These are phyloP conservation scores for Neobulgaria alba DNA, from an alignment of 2,329 filamentous ascomycete species.

Conservation along the genomic window DNA sequence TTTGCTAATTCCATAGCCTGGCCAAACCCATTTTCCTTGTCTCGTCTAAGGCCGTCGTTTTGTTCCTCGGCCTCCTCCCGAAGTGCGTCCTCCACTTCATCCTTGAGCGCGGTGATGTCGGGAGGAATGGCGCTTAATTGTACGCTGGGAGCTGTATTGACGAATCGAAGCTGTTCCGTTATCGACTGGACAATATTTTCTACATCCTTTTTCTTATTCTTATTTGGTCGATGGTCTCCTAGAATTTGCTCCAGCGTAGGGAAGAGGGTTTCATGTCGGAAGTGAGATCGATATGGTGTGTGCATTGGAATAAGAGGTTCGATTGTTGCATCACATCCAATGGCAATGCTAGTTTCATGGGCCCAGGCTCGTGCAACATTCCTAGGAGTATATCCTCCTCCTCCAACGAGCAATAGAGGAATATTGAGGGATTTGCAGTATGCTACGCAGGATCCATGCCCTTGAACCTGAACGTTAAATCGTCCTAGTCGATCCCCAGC, in stretches of 20 bases:
- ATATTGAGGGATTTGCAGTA: slow-evolving; percentile 76
- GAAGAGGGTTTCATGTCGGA: slow-evolving; percentile 79
- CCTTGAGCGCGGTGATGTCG: slow-evolving; percentile 59
- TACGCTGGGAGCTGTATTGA: slow-evolving; percentile 77
- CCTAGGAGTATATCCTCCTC: slow-evolving; percentile 90
- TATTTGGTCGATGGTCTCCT: slow-evolving; percentile 60
- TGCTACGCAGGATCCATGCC: slow-evolving; percentile 83
- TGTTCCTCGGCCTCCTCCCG: slow-evolving; percentile 55
- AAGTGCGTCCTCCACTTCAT: slow-evolving; percentile 59
- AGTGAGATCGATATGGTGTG: slow-evolving; percentile 80
- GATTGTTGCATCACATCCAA: slow-evolving; percentile 64
- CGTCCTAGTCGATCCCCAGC: slow-evolving; percentile 88
- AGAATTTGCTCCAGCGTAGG: slow-evolving; percentile 70
- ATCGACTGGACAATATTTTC: slow-evolving; percentile 69
- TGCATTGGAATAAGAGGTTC: slow-evolving; percentile 66
- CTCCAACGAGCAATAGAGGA: slow-evolving; percentile 84
- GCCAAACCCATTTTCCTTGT: slow-evolving; percentile 49
- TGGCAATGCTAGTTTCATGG: slow-evolving; percentile 88
- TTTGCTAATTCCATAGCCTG: slow-evolving; percentile 52
- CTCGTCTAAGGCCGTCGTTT: slow-evolving; percentile 43
- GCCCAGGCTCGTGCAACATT: slow-evolving; percentile 97
- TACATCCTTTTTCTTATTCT: slow-evolving; percentile 69
- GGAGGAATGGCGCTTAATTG: slow-evolving; percentile 75
- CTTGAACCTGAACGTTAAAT: slow-evolving; percentile 94
- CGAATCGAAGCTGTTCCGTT: slow-evolving; percentile 77